Evolutionary conservation across 2,329 filamentous ascomycete species (phyloP), one percentile per base, ranked within the genome.

Genomic region (Verticillium zaregamsianum): DNA sequence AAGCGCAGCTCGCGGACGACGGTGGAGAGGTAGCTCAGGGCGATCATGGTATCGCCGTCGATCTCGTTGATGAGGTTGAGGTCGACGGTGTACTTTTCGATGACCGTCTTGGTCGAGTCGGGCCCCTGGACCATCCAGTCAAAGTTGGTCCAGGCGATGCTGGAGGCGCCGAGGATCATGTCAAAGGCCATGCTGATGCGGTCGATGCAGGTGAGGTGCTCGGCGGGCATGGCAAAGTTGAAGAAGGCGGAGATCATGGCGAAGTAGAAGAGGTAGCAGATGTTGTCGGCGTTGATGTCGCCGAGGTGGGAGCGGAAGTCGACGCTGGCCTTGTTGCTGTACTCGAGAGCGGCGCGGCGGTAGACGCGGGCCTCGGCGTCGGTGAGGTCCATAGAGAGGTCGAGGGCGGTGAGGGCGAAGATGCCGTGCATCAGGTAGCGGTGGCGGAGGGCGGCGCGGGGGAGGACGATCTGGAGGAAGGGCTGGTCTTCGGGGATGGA

Each of bases 361-460:
- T 63, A 65, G 3, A 5, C 6, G 11, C 25, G 17, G 5, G 55
- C 58, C 5, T 23, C 60, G n/a, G n/a, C 31, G 3, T 28, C 25
- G 12, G 49, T 17, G 23, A 15, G 28, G 20, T 20, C 28, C 23
- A 17, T n/a, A 33, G 59, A 32, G 33, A 33, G 32, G n/a, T 60
- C 40, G 23, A 54, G 23, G 33, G 59, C 59, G 9, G 59, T 33
- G 6, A 60, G 17, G 49, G 59, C 59, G 33, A 60, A 45, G 54
- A 78, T 69, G 60, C 75, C 75, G 40, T 79, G 69, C 6, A 79
- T 66, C 54, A 80, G 68, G 60, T 73, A 80, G 32, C 74, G 70
- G 35, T 77, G 67, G 23, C 71, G 68, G 17, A 79, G 70, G 0
- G 71, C 72, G 62, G 71, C 67, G 2, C 72, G 69, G 7, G 76